Conservation (phyloP, 2,329 filamentous ascomycete genomes). For the Trematosphaeria pertusa region DNA sequence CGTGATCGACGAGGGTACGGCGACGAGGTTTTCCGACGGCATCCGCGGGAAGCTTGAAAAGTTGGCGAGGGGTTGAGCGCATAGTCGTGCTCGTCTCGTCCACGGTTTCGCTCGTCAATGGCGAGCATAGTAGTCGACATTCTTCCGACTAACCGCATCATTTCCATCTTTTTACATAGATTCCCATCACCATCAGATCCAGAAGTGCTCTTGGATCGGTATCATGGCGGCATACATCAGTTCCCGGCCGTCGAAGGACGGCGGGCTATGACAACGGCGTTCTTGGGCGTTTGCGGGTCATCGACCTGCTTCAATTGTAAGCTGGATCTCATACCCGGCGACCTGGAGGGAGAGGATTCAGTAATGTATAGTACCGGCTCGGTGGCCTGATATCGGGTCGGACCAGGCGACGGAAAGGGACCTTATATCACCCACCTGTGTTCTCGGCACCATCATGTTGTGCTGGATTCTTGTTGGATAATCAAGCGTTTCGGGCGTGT, state of each 20-base stretch:
- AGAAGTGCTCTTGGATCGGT: conserved; percentile 22
- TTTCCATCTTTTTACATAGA: conserved; percentile 23
- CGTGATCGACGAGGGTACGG: conserved; percentile 60
- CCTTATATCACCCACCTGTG: conserved; percentile 4
- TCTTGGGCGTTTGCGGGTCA: too few species aligned
- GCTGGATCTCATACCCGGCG: not conserved
- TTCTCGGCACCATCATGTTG: conserved; percentile 1
- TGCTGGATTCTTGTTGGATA: conserved; percentile 3
- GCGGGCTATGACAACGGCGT: not conserved
- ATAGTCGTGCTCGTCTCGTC: conserved; percentile 9
- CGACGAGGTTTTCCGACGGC: conserved; percentile 62
- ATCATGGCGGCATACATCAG: conserved; percentile 7
- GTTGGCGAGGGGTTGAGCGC: conserved; percentile 43
- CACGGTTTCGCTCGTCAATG: conserved; percentile 1
- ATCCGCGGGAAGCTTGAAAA: conserved; percentile 61
- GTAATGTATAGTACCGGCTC: conserved; percentile 40
- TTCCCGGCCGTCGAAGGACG: not conserved
- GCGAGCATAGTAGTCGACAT: conserved; percentile 1
- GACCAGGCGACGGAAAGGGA: not conserved
- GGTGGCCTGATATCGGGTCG: conserved; percentile 14
- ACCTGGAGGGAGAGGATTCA: conserved; percentile 10
- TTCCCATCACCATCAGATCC: conserved; percentile 21
- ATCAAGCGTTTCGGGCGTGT: conserved; percentile 16
- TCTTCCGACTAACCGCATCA: not conserved
- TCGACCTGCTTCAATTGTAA: too few species aligned